Base-by-base conservation (phyloP, 768 basidiomycete species). In the Boletus rubroflammeus region DNA sequence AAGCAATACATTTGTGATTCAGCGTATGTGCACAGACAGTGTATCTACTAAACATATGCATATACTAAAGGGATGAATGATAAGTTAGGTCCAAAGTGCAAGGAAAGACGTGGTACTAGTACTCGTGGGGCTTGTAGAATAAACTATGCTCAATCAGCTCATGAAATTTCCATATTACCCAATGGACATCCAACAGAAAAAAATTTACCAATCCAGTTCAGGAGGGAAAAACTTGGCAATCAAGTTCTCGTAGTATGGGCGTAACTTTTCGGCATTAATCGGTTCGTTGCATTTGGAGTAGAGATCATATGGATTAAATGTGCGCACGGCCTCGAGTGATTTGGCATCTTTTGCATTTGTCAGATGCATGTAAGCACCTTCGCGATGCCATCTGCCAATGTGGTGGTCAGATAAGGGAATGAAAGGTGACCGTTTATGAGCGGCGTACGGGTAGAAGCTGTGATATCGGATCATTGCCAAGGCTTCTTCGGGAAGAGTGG, bases 401-500 rank as follows among this genome's bases (percentile, higher is more conserved):
- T 23, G 21, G 2, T 5, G 9, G 43, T 60, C 15, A 61, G 58
- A 49, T 35, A 28, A 39, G 25, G 40, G 26, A 47, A 31, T 0
- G 13, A 41, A 39, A 19, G 6, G 23, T 31, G 8, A 11, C 32
- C n/a, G 26, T 28, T 39, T 43, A 26, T 47, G 49, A 29, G 47
- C 19, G 10, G 69, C 81, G 47, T 62, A 83, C 72, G 93, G 93
- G 73, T 95, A 96, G 78, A 95, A 96, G 63, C 88, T 90, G 74
- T 95, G 93, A 68, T 91, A 96, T 31, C 93, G 84, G 65, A 96
- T 92, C 93, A 96, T 96, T 8, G 88, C 85, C 28, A 96, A 77
- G 0, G 80, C 93, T 61, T 90, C 93, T 36, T 79, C 79, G 4
- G 93, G 93, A 0, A 95, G 83, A 5, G 78, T 80, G 57, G 84